Evolutionary conservation across 23 red algal genomes (phyloP), one percentile per base, ranked within the genome.

Genomic region (Pyropia haitanensis): DNA sequence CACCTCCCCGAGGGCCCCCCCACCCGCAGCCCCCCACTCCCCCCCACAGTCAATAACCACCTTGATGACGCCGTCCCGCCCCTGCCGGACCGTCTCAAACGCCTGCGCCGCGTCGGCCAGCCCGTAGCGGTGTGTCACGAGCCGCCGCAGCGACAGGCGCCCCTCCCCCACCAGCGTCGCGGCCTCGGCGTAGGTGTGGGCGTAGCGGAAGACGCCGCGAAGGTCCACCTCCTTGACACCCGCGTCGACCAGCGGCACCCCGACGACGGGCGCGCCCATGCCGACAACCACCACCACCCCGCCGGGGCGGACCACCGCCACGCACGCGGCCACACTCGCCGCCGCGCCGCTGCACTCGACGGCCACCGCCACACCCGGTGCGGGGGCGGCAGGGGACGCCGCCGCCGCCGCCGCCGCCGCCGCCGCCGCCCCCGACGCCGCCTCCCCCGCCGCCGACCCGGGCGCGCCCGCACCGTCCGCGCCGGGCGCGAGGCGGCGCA

Each of bases 81-180:
- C 55, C 64, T 76, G 67, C 15, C 60, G 69, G 14, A 75, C 52
- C 26, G 54, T 65, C 27, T 95, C 75, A 60, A 95, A 88, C 2
- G 80, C 90, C 53, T 75, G 52, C 51, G 66, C 18, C 5, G 81
- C 90, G 20, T 95, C 81, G 18, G 66, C 34, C 67, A 86, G 68
- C 58, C 69, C 63, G 33, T 88, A 87, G 49, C 90, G 73, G 71
- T 95, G 90, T 0, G 90, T 88, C 6, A 95, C 74, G 23, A 95
- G 77, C 66, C 69, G 58, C 19, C 65, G 68, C 18, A 87, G 23
- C 14, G 73, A 59, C 5, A 82, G 67, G 23, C 73, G 67, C 12
- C 75, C 81, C 13, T 57, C 56, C 15, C 58, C 67, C 26, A 87
- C 65, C 21, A 95, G 67, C 13, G 66, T 72, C 10, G 87, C 32